phyloP scores from a whole-genome alignment of 2,329 filamentous ascomycete species.

The Endoconidiophora laricicola region DNA sequence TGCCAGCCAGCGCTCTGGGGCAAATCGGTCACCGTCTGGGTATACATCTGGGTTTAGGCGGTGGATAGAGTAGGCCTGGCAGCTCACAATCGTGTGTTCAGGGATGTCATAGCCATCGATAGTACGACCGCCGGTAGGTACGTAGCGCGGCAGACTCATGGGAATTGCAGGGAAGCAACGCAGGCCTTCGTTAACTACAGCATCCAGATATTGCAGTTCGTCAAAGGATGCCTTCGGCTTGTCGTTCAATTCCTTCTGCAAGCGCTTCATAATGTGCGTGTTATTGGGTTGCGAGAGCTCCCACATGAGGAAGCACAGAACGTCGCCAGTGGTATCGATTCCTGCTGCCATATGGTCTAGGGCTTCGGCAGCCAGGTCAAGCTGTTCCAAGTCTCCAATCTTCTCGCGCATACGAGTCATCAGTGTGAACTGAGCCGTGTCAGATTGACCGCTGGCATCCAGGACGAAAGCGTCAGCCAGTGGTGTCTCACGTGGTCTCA shows the following conservation, averaged over 20 bases:
- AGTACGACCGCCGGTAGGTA: conserved; percentile 34
- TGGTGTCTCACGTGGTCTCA: conserved; percentile 39
- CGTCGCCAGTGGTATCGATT: conserved; percentile 56
- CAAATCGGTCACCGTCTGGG: conserved; percentile 58
- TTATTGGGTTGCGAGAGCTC: conserved; percentile 47
- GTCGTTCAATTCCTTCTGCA: conserved; percentile 34
- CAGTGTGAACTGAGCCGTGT: conserved; percentile 38
- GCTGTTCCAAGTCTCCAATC: conserved; percentile 26
- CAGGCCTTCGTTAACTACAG: conserved; percentile 44
- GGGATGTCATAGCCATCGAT: conserved; percentile 41
- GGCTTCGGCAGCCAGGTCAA: conserved; percentile 49
- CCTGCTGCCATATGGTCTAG: conserved; percentile 57
- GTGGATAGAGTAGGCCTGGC: conserved; percentile 44
- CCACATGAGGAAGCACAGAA: conserved; percentile 54
- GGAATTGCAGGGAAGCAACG: conserved; percentile 48
- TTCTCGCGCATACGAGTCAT: conserved; percentile 40
- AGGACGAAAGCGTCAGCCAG: conserved; percentile 43
- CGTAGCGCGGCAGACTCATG: conserved; percentile 47
- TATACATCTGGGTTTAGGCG: conserved; percentile 50
- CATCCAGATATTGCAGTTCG: conserved; percentile 42
- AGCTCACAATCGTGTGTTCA: conserved; percentile 38
- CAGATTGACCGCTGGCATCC: conserved; percentile 28
- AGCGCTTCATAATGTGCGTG: conserved; percentile 29
- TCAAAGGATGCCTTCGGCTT: conserved; percentile 27
- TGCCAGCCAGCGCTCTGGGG: conserved; percentile 71